Percentiles rank a stretch among this genome's conserved stretches.
Conservation (phyloP, 257 asterid species). For the Pogostemon cablin region DNA sequence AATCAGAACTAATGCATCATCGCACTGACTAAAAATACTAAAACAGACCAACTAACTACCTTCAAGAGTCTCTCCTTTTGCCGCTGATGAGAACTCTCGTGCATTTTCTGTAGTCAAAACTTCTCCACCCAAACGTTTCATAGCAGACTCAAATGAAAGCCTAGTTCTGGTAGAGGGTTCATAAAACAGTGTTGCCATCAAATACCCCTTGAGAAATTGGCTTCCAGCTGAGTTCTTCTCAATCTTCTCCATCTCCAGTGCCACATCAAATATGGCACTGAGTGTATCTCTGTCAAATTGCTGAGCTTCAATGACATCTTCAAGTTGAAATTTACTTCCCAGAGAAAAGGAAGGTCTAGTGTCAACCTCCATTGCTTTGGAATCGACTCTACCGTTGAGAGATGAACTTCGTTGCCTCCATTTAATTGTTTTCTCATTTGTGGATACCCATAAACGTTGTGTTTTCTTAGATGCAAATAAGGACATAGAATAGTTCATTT, state of each 20-base stretch:
- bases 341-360: constrained; percentile 33
- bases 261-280: constrained; percentile 81
- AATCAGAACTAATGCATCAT: background rate
- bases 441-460: constrained; percentile 26
- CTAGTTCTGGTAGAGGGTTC: constrained; percentile 98
- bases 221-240: constrained; percentile 73
- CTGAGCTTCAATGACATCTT: constrained; percentile 87
- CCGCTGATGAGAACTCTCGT: constrained; percentile 93
- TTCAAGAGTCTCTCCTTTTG: constrained; percentile 99
- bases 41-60: constrained; percentile 41
- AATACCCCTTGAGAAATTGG: constrained; percentile 76
- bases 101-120: constrained; percentile 96
- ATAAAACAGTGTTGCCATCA: constrained; percentile 91
- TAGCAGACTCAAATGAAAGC: constrained; percentile 96
- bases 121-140: constrained; percentile 87
- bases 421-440: constrained; percentile 30
- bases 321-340: constrained; percentile 70
- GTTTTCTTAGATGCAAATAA: constrained; percentile 30
- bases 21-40: constrained; percentile 13
- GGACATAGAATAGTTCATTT: constrained; percentile 24
- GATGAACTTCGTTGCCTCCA: constrained; percentile 29
- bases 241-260: constrained; percentile 87
- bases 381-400: constrained; percentile 36
- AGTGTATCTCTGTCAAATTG: constrained; percentile 82
- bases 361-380: constrained; percentile 59